Evolutionary conservation across 2,329 filamentous ascomycete genomes (phyloP).

Genomic region (Apiospora aurea): DNA sequence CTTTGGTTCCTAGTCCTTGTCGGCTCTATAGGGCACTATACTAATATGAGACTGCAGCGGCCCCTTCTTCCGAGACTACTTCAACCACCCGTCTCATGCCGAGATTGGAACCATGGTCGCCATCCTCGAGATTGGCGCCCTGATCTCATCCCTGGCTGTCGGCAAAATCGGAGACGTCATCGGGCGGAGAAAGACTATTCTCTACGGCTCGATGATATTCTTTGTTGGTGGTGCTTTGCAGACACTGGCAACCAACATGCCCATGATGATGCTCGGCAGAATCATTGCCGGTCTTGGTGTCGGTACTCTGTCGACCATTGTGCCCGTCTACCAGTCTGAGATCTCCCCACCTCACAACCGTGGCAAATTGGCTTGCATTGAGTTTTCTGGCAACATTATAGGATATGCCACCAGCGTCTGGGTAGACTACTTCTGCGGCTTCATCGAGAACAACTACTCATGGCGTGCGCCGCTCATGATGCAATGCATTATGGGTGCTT

Average conservation of each 20-base stretch:
- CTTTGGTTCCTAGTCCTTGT: not conserved
- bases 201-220: slow-evolving; percentile 93
- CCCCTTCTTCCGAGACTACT: slow-evolving; percentile 88
- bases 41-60: slow-evolving; percentile 62
- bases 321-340: slow-evolving; percentile 92
- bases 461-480: slow-evolving; percentile 91
- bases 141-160: slow-evolving; percentile 86
- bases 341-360: slow-evolving; percentile 96
- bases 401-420: slow-evolving; percentile 97
- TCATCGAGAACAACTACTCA: slow-evolving; percentile 81
- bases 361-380: slow-evolving; percentile 94
- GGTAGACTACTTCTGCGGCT: slow-evolving; percentile 98
- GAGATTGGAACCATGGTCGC: slow-evolving; percentile 97
- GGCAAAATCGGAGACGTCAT: slow-evolving; percentile 92
- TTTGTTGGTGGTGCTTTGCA: slow-evolving; percentile 84
- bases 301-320: slow-evolving; percentile 88
- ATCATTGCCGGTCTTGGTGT: slow-evolving; percentile 87
- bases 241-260: slow-evolving; percentile 80
- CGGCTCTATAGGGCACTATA: not conserved
- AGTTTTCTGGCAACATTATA: slow-evolving; percentile 96
- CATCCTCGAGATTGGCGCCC: slow-evolving; percentile 92
- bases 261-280: slow-evolving; percentile 87
- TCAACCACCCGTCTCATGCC: slow-evolving; percentile 84
- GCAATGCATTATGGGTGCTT: slow-evolving; percentile 92
- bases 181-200: slow-evolving; percentile 85